Percentiles rank a stretch among this genome's conserved stretches.
Evolutionary conservation across 1,139 yeast species (phyloP).

Genomic region (Ashbya aceris): DNA sequence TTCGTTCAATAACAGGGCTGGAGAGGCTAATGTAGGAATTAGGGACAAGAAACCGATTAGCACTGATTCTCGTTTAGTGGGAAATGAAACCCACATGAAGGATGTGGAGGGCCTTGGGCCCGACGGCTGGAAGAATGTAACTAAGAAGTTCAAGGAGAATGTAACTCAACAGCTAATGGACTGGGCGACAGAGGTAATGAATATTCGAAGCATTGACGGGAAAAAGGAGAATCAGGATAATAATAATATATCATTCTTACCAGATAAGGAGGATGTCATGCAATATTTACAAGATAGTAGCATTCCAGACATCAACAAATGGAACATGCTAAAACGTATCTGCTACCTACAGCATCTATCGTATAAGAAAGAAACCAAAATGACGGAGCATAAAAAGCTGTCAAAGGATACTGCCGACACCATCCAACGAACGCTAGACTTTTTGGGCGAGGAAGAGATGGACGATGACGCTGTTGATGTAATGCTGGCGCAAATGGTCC

Average conservation of each 20-base stretch:
- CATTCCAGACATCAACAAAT: conserved; percentile 30
- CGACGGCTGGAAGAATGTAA: conserved; percentile 46
- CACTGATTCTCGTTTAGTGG: conserved; percentile 70
- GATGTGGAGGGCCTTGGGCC: conserved; percentile 74
- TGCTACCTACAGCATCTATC: conserved; percentile 60
- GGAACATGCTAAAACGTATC: conserved; percentile 61
- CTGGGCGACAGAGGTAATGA: conserved; percentile 44
- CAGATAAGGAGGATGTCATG: conserved; percentile 46
- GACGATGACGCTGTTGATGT: conserved; percentile 40
- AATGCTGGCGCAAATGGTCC: conserved; percentile 32
- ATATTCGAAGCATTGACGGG: conserved; percentile 28
- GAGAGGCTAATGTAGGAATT: conserved; percentile 77
- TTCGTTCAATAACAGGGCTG: conserved; percentile 82
- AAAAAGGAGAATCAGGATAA: conserved; percentile 7
- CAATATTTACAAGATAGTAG: conserved; percentile 45
- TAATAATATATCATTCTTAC: conserved; percentile 35
- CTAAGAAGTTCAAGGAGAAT: conserved; percentile 41
- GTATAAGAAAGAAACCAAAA: conserved; percentile 35
- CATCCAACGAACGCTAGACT: not conserved
- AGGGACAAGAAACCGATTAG: conserved; percentile 77
- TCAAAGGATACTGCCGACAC: conserved; percentile 3
- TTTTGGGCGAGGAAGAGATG: conserved; percentile 24
- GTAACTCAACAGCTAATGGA: conserved; percentile 46
- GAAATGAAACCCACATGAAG: conserved; percentile 48
- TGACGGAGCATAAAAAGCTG: conserved; percentile 8